Evolutionary conservation across 2,329 filamentous ascomycete species (phyloP).

Genomic region (Pezicula radicicola): DNA sequence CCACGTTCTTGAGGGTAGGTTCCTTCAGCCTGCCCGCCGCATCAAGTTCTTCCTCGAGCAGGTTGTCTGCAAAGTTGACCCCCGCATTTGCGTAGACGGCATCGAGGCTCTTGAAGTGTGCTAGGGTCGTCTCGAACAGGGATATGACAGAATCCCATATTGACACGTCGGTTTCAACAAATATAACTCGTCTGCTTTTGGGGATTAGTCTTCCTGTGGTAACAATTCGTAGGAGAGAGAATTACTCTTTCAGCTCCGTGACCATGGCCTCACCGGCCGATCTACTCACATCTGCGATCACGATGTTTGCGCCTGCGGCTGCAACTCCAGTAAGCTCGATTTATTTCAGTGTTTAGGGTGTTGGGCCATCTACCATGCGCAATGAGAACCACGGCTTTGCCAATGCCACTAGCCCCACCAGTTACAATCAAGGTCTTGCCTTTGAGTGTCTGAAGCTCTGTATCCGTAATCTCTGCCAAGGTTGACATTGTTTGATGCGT

Average conservation of each 20-base stretch:
- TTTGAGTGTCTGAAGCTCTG: not conserved
- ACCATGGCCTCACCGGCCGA: not conserved
- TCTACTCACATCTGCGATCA: slow-evolving; percentile 1
- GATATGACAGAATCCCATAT: slow-evolving; percentile 9
- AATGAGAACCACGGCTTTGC: not conserved
- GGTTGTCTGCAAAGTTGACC: not conserved
- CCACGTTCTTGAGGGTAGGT: slow-evolving; percentile 5
- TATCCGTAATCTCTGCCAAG: not conserved
- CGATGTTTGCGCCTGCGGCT: slow-evolving; percentile 2
- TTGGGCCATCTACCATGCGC: not conserved
- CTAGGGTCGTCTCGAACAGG: slow-evolving; percentile 9
- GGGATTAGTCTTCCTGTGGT: no score
- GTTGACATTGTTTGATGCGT: not conserved
- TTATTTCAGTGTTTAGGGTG: no score
- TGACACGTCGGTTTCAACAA: slow-evolving; percentile 13
- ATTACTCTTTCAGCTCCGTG: not conserved
- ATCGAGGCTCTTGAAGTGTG: slow-evolving; percentile 13
- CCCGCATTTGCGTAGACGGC: slow-evolving; percentile 18
- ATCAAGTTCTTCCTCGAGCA: not conserved
- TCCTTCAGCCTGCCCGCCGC: not conserved
- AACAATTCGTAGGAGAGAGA: no score
- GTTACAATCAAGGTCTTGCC: slow-evolving; percentile 2
- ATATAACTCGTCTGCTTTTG: slow-evolving; percentile 13
- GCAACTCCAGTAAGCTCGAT: not conserved
- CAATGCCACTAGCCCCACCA: slow-evolving; percentile 1